Conservation (phyloP, 768 basidiomycete genomes). For the Mycena rosella region DNA sequence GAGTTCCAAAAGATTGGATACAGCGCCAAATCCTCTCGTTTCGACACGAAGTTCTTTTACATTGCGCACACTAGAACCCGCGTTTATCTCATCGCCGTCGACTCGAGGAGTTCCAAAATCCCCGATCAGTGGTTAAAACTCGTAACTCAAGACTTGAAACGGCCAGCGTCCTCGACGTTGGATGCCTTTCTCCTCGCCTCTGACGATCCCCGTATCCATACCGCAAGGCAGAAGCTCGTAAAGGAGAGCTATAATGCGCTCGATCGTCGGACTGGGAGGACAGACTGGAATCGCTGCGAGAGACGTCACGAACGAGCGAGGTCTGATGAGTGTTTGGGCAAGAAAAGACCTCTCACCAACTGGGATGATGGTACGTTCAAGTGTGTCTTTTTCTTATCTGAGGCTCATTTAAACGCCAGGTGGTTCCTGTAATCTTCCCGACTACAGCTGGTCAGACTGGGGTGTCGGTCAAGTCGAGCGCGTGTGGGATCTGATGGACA, state of each 20-base stretch:
- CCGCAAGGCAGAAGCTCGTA: constrained; percentile 87
- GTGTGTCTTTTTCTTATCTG: constrained; percentile 11
- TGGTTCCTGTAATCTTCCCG: constrained; percentile 86
- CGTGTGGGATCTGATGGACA: constrained; percentile 97
- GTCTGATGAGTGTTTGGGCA: constrained; percentile 84
- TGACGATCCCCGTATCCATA: constrained; percentile 93
- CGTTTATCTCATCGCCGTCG: constrained; percentile 87
- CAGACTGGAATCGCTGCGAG: constrained; percentile 94
- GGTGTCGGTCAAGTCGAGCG: constrained; percentile 92
- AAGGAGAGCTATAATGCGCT: constrained; percentile 73
- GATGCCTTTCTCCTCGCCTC: constrained; percentile 93
- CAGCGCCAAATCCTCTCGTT: constrained; percentile 74
- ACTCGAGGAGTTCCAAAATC: constrained; percentile 69
- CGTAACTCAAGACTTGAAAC: constrained; percentile 72
- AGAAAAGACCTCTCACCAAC: constrained; percentile 87
- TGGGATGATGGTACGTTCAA: constrained; percentile 86
- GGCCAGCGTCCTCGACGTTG: constrained; percentile 89
- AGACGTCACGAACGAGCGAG: constrained; percentile 91
- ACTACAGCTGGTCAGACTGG: constrained; percentile 97
- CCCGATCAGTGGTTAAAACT: constrained; percentile 77
- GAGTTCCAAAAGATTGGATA: constrained; percentile 85
- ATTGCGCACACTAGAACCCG: constrained; percentile 96
- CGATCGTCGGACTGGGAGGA: constrained; percentile 79
- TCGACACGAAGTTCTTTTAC: constrained; percentile 92
- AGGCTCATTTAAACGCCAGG: constrained; percentile 54